phyloP scores from a whole-genome alignment of 2,329 filamentous ascomycete genomes.

The Paramyrothecium sp. region DNA sequence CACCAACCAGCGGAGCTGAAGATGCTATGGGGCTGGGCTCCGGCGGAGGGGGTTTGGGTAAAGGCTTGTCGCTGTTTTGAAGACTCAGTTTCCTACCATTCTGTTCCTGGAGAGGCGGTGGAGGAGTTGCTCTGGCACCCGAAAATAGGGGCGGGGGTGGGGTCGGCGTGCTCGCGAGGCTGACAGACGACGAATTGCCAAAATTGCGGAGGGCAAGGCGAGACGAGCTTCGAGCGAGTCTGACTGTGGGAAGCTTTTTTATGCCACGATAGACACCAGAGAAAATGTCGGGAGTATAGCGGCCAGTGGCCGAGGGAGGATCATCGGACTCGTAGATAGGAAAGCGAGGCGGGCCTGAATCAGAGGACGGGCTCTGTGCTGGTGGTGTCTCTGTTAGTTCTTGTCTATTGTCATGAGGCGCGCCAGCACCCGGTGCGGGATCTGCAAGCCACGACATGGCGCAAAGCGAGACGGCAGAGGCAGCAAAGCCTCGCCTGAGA shows the following conservation, averaged over 20 bases:
- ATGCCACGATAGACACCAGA: constrained; percentile 52
- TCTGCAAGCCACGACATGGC: constrained; percentile 6
- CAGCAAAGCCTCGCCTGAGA: background rate
- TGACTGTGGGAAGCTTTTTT: constrained; percentile 43
- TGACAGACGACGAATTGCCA: background rate
- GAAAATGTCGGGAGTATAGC: constrained; percentile 43
- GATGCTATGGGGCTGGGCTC: constrained; percentile 20
- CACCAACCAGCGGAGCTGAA: constrained; percentile 27
- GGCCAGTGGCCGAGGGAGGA: constrained; percentile 24
- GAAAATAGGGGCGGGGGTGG: constrained; percentile 1
- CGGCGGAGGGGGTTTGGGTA: constrained; percentile 49
- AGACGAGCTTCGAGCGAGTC: constrained; percentile 43
- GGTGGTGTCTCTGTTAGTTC: constrained; percentile 28
- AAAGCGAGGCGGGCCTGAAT: constrained; percentile 32
- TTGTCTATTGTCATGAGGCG: constrained; percentile 23
- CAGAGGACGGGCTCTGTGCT: constrained; percentile 18
- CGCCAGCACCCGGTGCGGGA: constrained; percentile 1
- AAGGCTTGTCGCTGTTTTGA: constrained; percentile 55
- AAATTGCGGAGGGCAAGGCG: constrained; percentile 33
- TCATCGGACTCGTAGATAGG: constrained; percentile 46
- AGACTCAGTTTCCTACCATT: constrained; percentile 56
- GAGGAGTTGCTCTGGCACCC: constrained; percentile 13
- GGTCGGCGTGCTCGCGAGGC: background rate
- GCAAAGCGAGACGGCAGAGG: constrained; percentile 3
- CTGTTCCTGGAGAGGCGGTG: constrained; percentile 19